Base-by-base conservation (phyloP, 768 basidiomycete genomes). In the Leucocoprinus birnbaumii region DNA sequence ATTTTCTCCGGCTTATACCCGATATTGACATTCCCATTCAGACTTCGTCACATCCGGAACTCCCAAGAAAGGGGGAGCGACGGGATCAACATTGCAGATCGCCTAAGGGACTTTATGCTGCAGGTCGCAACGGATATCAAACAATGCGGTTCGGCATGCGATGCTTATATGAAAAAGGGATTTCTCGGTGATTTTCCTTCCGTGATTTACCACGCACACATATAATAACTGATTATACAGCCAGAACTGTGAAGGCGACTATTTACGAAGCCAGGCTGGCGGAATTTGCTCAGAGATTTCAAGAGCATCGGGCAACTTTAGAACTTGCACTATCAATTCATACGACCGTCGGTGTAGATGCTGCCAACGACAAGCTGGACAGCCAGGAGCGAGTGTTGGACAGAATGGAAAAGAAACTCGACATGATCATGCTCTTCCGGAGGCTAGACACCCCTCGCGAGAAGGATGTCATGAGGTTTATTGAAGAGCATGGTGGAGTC, bases 151-250 rank as follows among this genome's bases (percentile, higher is more conserved):
- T 74, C 74, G 22, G 69, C 66, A 8, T 77, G 76, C 57, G 79
- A 82, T 51, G 65, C 66, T 1, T 80, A 79, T 53, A 54, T 71
- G 27, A 78, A 77, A 55, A 75, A 76, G 41, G 65, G 68, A 11
- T 66, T 77, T 44, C 55, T 77, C 3, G 68, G 75, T 70, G 14
- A 24, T 16, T 11, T 9, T 37, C 22, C 2, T 21, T n/a, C 24
- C 7, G 10, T 3, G 25, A 19, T 24, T 24, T 35, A 8, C 21
- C 48, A 56, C n/a, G n/a, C n/a, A n/a, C n/a, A n/a, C n/a, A n/a
- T n/a, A 35, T 48, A 31, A 31, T 31, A 11, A 11, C 6, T 11
- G 11, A 1, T 40, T 26, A 9, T 38, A 14, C 40, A 75, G 73
- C 68, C 1, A 72, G 69, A 49, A 70, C 69, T n/a, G 51, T 73